Evolutionary conservation across 441 rosid species (phyloP), one percentile per base, ranked within the genome.

Genomic region (Pelargonium australe): DNA sequence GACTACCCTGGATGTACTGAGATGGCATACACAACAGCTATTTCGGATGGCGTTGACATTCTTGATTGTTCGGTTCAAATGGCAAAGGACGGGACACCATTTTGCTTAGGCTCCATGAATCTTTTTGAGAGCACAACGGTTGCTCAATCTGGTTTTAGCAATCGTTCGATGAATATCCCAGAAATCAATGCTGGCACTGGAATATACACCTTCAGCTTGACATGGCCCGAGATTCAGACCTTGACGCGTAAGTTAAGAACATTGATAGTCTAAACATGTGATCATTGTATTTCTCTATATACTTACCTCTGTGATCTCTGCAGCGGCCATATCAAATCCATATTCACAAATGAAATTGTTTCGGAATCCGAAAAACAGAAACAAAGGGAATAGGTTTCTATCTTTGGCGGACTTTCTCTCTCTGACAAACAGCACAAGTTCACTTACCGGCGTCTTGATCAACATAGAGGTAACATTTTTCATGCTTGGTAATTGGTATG

Each of bases 51-150:
- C 11, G 79, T 70, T 63, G 82, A 86, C 68, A 47, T 86, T 75
- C 61, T 86, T 44, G 87, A 86, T 71, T 86, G 87, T 64, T 73
- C 77, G 57, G 84, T 84, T 65, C 89, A 84, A 79, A 82, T 84
- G 76, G 76, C 89, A 6, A 72, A 70, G 70, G 87, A 82, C 69
- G 77, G 79, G 68, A 63, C 64, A 10, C 85, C 85, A 0, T 75
- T 84, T 80, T 86, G 86, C 75, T 65, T 86, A 68, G 17, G 80
- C 72, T 75, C 86, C 60, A 78, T 79, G 31, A 76, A 86, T 77
- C 87, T 84, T 65, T 34, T 79, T n/a, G 76, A 74, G 57, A 71
- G 55, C 80, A 82, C 87, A 14, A 55, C 60, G 8, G 80, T 81
- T 77, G 31, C 76, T 2, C 75, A 71, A 34, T 49, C 87, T 71